Evolutionary conservation across 306 rosid species (phyloP), one percentile per base, ranked within the genome.

Genomic region (Carpinus viminea): DNA sequence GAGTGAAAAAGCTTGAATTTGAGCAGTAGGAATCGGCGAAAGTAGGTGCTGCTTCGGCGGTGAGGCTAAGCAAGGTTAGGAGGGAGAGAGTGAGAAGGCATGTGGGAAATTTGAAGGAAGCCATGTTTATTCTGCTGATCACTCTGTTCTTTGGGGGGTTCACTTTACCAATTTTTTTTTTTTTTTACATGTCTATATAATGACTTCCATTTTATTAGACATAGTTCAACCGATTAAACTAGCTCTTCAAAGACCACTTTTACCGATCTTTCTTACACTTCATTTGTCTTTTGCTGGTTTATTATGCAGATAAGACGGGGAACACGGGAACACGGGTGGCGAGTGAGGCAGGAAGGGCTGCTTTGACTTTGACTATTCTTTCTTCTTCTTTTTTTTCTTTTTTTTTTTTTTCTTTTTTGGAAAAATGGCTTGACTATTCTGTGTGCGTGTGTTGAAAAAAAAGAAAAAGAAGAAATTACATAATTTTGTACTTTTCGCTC

Each of bases 151-250:
- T 46, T 80, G 74, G 52, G 5, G 74, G 52, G 5, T 61, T 53
- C 21, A 46, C 41, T 73, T 73, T 36, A 80, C 62, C 15, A 57
- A 9, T 57, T n/a, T n/a, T n/a, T n/a, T n/a, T n/a, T n/a, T n/a
- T n/a, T n/a, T n/a, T n/a, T n/a, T n/a, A n/a, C n/a, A n/a, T n/a
- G n/a, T n/a, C n/a, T n/a, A n/a, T n/a, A n/a, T n/a, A n/a, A n/a
- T n/a, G n/a, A n/a, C n/a, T n/a, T n/a, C n/a, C n/a, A n/a, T n/a
- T n/a, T n/a, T n/a, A n/a, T n/a, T n/a, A n/a, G n/a, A n/a, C n/a
- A n/a, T n/a, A n/a, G n/a, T n/a, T n/a, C n/a, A n/a, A n/a, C n/a
- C n/a, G n/a, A n/a, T n/a, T n/a, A n/a, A n/a, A n/a, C n/a, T n/a
- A n/a, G n/a, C n/a, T n/a, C n/a, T n/a, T n/a, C n/a, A n/a, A n/a